These are phyloP conservation scores for Ophiocordyceps polyrhachis-furcata DNA, from an alignment of 2,329 filamentous ascomycete genomes.

Conservation along the genomic window DNA sequence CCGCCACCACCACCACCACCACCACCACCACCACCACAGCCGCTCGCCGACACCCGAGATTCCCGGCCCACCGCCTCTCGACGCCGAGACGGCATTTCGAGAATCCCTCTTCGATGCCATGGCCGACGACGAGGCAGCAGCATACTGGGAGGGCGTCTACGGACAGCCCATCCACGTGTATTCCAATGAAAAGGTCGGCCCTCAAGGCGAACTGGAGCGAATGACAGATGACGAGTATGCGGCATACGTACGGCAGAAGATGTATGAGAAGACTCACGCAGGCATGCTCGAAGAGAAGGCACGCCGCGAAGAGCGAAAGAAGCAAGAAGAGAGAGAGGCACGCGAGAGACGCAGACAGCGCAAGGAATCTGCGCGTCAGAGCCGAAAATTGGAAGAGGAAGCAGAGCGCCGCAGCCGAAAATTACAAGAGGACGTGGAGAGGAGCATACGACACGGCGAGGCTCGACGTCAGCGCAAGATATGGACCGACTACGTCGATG, in stretches of 20 bases:
- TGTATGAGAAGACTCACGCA: conserved; percentile 92
- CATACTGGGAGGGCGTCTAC: conserved; percentile 94
- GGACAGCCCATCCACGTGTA: conserved; percentile 86
- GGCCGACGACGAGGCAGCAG: conserved; percentile 87
- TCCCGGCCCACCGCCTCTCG: conserved; percentile 27
- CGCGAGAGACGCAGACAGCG: conserved; percentile 19
- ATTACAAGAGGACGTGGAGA: conserved; percentile 48
- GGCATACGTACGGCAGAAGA: conserved; percentile 61
- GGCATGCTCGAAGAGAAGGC: conserved; percentile 63
- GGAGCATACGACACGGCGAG: conserved; percentile 47
- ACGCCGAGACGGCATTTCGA: conserved; percentile 63
- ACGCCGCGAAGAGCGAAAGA: conserved; percentile 32
- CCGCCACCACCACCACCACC: conserved; percentile 12
- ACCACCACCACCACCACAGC: conserved; percentile 14
- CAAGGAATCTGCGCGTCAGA: conserved; percentile 4
- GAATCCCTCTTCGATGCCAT: conserved; percentile 94
- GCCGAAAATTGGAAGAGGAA: conserved; percentile 24
- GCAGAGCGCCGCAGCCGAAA: conserved; percentile 13
- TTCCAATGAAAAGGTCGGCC: conserved; percentile 24
- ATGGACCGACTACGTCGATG: conserved; percentile 45
- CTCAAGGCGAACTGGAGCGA: conserved; percentile 45
- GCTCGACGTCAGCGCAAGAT: conserved; percentile 36
- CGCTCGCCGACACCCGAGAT: conserved; percentile 19
- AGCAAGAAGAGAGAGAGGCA: conserved; percentile 32
- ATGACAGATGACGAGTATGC: conserved; percentile 94